Conservation (phyloP, 108 stramenopile species). For the Cyclotella baltica region DNA sequence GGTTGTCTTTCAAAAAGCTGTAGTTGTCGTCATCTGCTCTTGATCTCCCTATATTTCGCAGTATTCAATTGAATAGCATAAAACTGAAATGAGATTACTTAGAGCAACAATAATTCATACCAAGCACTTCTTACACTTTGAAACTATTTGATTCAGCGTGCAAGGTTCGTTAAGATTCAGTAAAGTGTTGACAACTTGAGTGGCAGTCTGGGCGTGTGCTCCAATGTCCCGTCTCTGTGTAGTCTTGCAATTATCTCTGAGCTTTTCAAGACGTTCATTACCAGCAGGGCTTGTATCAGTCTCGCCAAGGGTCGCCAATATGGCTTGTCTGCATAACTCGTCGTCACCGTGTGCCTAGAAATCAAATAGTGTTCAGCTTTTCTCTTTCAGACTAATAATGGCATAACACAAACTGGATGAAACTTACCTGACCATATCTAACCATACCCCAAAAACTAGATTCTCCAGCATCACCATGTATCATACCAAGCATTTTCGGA, state of each 20-base stretch:
- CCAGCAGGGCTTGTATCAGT: conserved; percentile 38
- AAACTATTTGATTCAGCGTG: conserved; percentile 73
- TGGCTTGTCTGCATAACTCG: conserved; percentile 64
- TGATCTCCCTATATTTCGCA: conserved; percentile 65
- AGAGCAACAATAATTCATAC: neutral
- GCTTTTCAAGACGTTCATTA: conserved; percentile 12
- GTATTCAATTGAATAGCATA: too few species aligned
- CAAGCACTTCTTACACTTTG: conserved; percentile 51
- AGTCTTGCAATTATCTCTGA: conserved; percentile 39
- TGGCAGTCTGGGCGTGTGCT: conserved; percentile 61
- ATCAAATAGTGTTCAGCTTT: neutral
- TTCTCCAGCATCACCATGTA: conserved; percentile 67
- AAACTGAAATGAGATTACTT: neutral
- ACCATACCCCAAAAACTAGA: conserved; percentile 72
- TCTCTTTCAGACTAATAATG: neutral
- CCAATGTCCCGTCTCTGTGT: conserved; percentile 64
- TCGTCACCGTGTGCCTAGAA: conserved; percentile 64
- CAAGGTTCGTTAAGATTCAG: conserved; percentile 52
- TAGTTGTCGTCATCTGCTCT: conserved; percentile 39
- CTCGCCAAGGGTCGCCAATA: conserved; percentile 80
- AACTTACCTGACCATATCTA: conserved; percentile 65
- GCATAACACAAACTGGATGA: neutral
- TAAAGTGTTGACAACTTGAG: conserved; percentile 54
- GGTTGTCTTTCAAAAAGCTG: conserved; percentile 64
- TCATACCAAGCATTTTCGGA: conserved; percentile 70